Conservation (phyloP, 164 flowering plant species). For the Aristolochia californica region DNA sequence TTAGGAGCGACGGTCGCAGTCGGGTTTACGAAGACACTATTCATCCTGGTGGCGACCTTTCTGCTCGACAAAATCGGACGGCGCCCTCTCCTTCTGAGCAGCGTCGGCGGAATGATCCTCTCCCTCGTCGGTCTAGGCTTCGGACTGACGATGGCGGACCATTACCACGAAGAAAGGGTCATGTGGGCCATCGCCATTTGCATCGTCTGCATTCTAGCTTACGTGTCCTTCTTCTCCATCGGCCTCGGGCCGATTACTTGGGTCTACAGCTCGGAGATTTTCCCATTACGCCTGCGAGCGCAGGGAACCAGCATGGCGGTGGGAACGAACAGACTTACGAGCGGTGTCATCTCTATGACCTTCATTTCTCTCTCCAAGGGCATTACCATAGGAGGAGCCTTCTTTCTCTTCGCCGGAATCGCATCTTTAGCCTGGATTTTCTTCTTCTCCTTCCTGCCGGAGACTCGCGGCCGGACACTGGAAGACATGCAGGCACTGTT, state of each 20-base stretch:
- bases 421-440: conserved; percentile 17
- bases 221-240: conserved; percentile 19
- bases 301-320: conserved; percentile 20
- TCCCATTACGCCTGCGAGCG: conserved; percentile 25
- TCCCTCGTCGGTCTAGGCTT: conserved; percentile 15
- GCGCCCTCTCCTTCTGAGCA: conserved; percentile 15
- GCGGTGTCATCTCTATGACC: conserved; percentile 17
- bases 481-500: conserved; percentile 23
- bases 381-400: conserved; percentile 25
- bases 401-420: conserved; percentile 15
- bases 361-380: conserved; percentile 21
- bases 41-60: conserved; percentile 21
- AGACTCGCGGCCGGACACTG: conserved; percentile 19
- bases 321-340: conserved; percentile 19
- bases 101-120: conserved; percentile 17
- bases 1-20: conserved; percentile 25
- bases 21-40: conserved; percentile 23
- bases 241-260: conserved; percentile 25
- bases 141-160: conserved; percentile 15
- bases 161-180: conserved; percentile 1
- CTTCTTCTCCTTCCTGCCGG: conserved; percentile 20
- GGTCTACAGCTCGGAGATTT: conserved; percentile 25
- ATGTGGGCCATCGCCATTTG: conserved; percentile 17
- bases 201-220: conserved; percentile 7
- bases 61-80: conserved; percentile 23